Base-by-base conservation (phyloP, 768 basidiomycete species). In the Cubamyces lactineus region DNA sequence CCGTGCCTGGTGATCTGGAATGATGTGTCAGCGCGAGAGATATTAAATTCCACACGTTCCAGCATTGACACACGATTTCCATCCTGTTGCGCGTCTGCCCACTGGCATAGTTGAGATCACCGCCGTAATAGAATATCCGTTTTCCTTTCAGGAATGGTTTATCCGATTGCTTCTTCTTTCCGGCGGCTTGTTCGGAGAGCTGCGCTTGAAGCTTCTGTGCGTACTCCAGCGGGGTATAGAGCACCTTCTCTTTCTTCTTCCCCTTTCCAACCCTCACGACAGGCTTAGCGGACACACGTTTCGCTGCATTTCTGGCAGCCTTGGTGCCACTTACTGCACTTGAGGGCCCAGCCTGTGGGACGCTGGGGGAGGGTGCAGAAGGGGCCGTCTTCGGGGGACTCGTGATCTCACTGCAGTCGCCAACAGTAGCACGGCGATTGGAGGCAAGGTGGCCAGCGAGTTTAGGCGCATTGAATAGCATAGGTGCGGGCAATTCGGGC, bases 1-100 rank as follows among this genome's bases (percentile, higher is more conserved):
- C 91, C 91, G 63, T 84, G 75, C 61, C 77, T 78, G 45, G 86
- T 76, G 42, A 93, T 83, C 91, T 92, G 57, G 19, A 26, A 40
- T 4, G 53, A 19, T 28, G 21, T 41, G 42, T 41, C 41, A 50
- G 42, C 15, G 12, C 26, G 11, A 41, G 30, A 7, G 47, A 15
- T 39, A 19, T 30, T 26, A 52, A 52, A n/a, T 30, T 30, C 17
- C 4, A 41, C 6, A n/a, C 8, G 48, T n/a, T 39, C n/a, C 16
- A n/a, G 28, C 28, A 42, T n/a, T 46, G 23, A 77, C 86, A 67
- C 75, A 89, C 88, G 40, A 84, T 71, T 15, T 84, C 78, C 86
- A 90, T 88, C 62, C 82, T 79, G 16, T 77, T 77, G 47, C 80
- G 80, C 3, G 87, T 89, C 47, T 69, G 69, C 40, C 77, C 74